These are phyloP conservation scores for Beta lomatogona DNA, from an alignment of 179 eudicot genomes.

Conservation along the genomic window DNA sequence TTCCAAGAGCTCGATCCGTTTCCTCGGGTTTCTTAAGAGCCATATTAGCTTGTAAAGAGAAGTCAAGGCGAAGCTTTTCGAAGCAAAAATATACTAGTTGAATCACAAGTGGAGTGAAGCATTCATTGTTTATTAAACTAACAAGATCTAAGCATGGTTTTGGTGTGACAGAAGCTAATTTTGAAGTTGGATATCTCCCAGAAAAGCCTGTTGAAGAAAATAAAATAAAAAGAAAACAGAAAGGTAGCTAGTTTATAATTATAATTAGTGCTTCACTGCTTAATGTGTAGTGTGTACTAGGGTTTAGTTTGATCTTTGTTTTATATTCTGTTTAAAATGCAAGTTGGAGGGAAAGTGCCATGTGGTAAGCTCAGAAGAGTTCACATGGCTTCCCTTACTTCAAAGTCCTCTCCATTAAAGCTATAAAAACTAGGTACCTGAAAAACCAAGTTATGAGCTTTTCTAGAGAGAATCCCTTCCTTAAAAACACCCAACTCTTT, in stretches of 20 bases:
- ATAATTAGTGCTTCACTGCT: not conserved
- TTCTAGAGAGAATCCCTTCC: conserved; percentile 64
- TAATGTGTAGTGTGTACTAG: not conserved
- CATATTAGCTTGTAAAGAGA: not conserved
- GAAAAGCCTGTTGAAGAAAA: not conserved
- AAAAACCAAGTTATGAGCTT: conserved; percentile 38
- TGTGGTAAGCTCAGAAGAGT: conserved; percentile 66
- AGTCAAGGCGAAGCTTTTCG: not conserved
- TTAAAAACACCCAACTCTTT: conserved; percentile 32
- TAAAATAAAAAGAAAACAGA: not conserved
- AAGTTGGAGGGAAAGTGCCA: conserved; percentile 46
- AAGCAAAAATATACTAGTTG: not conserved
- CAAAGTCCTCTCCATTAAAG: conserved; percentile 51
- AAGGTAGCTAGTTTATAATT: not conserved
- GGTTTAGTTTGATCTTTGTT: not conserved
- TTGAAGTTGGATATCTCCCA: not conserved
- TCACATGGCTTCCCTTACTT: conserved; percentile 82
- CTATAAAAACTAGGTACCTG: conserved; percentile 38
- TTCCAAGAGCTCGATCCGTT: not conserved
- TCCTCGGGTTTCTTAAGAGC: not conserved
- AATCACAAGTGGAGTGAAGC: no score
- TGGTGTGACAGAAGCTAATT: not conserved
- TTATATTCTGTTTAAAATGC: not conserved
- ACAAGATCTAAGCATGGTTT: not conserved
- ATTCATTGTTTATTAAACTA: not conserved